phyloP scores from a whole-genome alignment of 2,329 filamentous ascomycete species.

The Tolypocladium ophioglossoides region DNA sequence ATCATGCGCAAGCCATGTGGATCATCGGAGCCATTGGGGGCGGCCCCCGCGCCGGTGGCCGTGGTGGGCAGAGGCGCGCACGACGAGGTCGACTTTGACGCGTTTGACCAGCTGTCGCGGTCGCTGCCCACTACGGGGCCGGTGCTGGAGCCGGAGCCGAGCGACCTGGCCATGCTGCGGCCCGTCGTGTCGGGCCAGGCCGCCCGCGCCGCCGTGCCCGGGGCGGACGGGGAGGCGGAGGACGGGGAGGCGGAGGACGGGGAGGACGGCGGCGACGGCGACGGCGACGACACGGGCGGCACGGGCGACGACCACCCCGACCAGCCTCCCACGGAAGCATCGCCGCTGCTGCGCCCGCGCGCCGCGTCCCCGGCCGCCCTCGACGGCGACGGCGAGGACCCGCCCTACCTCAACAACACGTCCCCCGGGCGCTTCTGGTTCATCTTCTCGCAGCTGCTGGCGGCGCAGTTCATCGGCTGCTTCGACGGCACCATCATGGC shows the following conservation, averaged over 20 bases:
- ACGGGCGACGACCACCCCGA: slow-evolving; percentile 1
- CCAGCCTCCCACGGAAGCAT: slow-evolving; percentile 8
- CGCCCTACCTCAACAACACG: slow-evolving; percentile 34
- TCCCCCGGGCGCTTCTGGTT: slow-evolving; percentile 46
- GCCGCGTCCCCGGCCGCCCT: background rate
- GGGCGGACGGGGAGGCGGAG: background rate
- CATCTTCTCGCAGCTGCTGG: slow-evolving; percentile 48
- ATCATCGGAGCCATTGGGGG: background rate
- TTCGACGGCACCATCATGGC: slow-evolving; percentile 79
- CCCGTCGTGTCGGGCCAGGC: slow-evolving; percentile 7
- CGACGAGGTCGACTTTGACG: slow-evolving; percentile 3
- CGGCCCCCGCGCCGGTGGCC: background rate
- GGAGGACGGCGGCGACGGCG: slow-evolving; percentile 4
- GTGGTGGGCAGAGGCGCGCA: background rate
- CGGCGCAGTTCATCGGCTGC: slow-evolving; percentile 47
- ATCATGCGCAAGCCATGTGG: background rate
- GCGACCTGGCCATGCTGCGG: slow-evolving; percentile 28
- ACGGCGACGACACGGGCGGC: background rate
- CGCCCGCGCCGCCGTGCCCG: background rate
- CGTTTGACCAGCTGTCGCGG: slow-evolving; percentile 22
- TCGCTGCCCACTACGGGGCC: slow-evolving; percentile 27
- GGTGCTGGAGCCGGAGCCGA: slow-evolving; percentile 30
- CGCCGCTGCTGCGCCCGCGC: slow-evolving; percentile 13
- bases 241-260: no score
- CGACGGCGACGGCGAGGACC: background rate